Percentiles rank a stretch among this genome's conserved stretches.
phyloP scores from a whole-genome alignment of 352 stramenopile genomes.

The Pseudoperonospora humuli region DNA sequence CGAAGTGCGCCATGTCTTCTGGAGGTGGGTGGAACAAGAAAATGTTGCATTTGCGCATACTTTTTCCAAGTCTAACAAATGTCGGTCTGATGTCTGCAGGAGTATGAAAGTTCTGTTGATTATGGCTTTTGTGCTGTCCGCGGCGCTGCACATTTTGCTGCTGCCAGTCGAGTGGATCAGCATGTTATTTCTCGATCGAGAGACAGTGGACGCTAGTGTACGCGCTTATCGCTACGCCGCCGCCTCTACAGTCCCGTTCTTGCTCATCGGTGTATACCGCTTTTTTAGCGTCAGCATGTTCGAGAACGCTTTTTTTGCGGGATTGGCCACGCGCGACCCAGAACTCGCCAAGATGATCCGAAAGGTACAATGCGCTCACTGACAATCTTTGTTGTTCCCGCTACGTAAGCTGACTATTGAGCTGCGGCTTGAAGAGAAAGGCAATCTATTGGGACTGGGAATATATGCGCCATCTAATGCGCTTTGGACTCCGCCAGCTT shows the following conservation, averaged over 20 bases:
- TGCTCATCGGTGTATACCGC: conserved; percentile 45
- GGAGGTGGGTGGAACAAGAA: conserved; percentile 9
- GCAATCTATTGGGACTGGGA: conserved; percentile 72
- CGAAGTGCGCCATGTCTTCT: conserved; percentile 44
- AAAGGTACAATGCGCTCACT: conserved; percentile 14
- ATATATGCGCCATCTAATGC: conserved; percentile 44
- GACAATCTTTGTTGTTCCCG: neutral
- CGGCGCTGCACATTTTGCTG: conserved; percentile 36
- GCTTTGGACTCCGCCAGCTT: conserved; percentile 39
- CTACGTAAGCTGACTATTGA: neutral
- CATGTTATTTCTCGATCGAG: conserved; percentile 26
- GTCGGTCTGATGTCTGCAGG: conserved; percentile 15
- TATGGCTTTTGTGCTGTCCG: conserved; percentile 45
- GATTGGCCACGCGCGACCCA: conserved; percentile 33
- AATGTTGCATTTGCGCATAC: neutral
- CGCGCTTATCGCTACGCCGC: conserved; percentile 44
- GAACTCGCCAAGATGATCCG: conserved; percentile 33
- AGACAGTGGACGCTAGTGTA: conserved; percentile 40
- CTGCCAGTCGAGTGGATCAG: conserved; percentile 58
- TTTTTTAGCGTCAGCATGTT: conserved; percentile 56
- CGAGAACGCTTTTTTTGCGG: conserved; percentile 68
- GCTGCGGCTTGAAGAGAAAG: conserved; percentile 28
- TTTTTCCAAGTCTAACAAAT: conserved; percentile 3
- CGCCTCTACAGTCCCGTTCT: conserved; percentile 44
- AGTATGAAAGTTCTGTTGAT: conserved; percentile 42